Base-by-base conservation (phyloP, 1,284 basidiomycete genomes). In the Rhizopogon parksii region DNA sequence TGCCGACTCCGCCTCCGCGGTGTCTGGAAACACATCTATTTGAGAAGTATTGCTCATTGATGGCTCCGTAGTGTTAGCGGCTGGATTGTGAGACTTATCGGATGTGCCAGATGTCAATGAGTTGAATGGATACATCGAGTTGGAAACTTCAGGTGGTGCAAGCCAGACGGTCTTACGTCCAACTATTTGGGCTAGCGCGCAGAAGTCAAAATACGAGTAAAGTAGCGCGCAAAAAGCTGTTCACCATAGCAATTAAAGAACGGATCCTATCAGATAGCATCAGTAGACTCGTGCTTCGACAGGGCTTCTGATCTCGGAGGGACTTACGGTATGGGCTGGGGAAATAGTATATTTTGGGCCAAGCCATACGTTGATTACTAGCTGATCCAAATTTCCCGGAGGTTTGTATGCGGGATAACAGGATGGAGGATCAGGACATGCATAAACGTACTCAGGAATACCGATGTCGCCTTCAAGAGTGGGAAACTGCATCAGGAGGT, bases 101-200 rank as follows among this genome's bases (percentile, higher is more conserved):
- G 46, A 36, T 7, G 35, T 39, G 25, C 36, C 43, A 17, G 56
- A 34, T 11, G 42, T 15, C 35, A 53, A 51, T 40, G 51, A 17
- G 4, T 40, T 50, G 47, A 52, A 57, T 35, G 66, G 57, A 48
- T 63, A 68, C 66, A 66, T 66, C 36, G 51, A 56, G 25, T 54
- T 11, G 25, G 51, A 49, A 37, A 59, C 54, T 7, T 46, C 60
- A 2, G 91, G 91, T 14, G 92, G 88, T 0, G 92, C 91, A 32
- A 97, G 71, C 93, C 95, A 97, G n/a, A 97, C 79, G 4, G 85
- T 88, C 68, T 97, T 98, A 12, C 72, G 69, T 8, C 95, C 95
- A 2, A 91, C 83, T 4, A 95, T 80, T 73, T 98, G 95, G 0
- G 85, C 91, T 93, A 40, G 5, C 48, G 34, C 42, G 57, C 40